Base-by-base conservation (phyloP, 1,284 basidiomycete species). In the Microbotryomycetes sp. region DNA sequence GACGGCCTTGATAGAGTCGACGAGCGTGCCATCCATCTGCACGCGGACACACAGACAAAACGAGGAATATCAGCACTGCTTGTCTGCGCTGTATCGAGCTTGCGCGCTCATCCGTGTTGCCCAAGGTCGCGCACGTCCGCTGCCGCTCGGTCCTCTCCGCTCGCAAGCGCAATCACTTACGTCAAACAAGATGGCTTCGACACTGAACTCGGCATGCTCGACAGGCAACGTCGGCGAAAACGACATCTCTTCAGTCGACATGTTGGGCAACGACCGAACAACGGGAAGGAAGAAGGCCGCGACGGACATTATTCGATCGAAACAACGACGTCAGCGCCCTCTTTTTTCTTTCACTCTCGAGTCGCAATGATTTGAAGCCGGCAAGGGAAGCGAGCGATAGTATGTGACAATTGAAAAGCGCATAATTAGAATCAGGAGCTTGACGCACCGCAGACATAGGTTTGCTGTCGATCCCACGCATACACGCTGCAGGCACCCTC, bases 1-100 rank as follows among this genome's bases (percentile, higher is more conserved):
- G 65, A 88, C 85, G 9, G 87, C 86, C 26, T 83, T 78, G 71
- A 87, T 87, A 28, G 85, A 86, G 72, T 87, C 85, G 56, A 86
- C 87, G 58, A 87, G 77, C 13, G 85, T 87, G 4, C 56, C 59
- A 53, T 72, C 71, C 55, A 71, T 70, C 63, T 70, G 54, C 41
- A 31, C 24, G 31, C 50, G 51, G 35, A 29, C 24, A 26, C 5
- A 26, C 3, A 9, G n/a, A n/a, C n/a, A n/a, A n/a, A n/a, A 53
- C 23, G 18, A 45, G 26, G 13, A 16, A 60, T 21, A 18, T 7
- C n/a, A 60, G 61, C 47, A 35, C n/a, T n/a, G n/a, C n/a, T n/a
- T n/a, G n/a, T n/a, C n/a, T n/a, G n/a, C n/a, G n/a, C n/a, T n/a
- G n/a, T 46, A 15, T 35, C n/a, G 26, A n/a, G 15, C 16, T 18